Evolutionary conservation across 2,329 filamentous ascomycete genomes (phyloP), one percentile per base, ranked within the genome.

Genomic region (Neofusicoccum kwambonambiense): DNA sequence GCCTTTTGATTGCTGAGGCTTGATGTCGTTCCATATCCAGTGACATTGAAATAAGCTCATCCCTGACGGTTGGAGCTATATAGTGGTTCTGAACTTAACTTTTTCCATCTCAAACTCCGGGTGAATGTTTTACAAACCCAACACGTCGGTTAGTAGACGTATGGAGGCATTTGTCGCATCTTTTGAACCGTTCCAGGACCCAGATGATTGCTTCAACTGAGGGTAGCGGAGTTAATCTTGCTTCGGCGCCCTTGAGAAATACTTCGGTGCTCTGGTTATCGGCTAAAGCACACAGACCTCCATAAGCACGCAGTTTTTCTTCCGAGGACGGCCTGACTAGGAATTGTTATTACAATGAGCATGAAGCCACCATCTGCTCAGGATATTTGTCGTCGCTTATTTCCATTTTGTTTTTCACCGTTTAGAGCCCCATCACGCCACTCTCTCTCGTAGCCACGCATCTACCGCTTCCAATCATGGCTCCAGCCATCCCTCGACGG

Each of bases 401-500:
- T 19, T 11, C 5, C 35, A 22, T 50, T 50, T 35, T 22, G 2
- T 22, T 41, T 19, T 54, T 39, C 35, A 54, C 17, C 27, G 8
- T 15, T 31, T 4, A n/a, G 57, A 27, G 27, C 17, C 2, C 13
- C 17, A 7, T 8, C 37, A 42, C 3, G 49, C 70, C 2, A 69
- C 68, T 62, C 71, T 52, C 69, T 65, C 68, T 31, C 27, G 6
- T 31, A 31, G 27, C 27, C 27, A 31, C 27, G 27, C 27, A 31
- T 31, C 27, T 31, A 79, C 78, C 89, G 86, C 82, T 88, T 96
- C 95, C 95, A 99, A 12, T 82, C 89, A 79, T 96, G 89, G 80
- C 98, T 95, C 93, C 94, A 99, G n/a, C 92, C 87, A 70, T 89
- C 87, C 73, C 84, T 84, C 0, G 84, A 82, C 6, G 94, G 94